These are phyloP conservation scores for Emericellopsis terricola DNA, from an alignment of 495 filamentous ascomycete species.

Conservation along the genomic window DNA sequence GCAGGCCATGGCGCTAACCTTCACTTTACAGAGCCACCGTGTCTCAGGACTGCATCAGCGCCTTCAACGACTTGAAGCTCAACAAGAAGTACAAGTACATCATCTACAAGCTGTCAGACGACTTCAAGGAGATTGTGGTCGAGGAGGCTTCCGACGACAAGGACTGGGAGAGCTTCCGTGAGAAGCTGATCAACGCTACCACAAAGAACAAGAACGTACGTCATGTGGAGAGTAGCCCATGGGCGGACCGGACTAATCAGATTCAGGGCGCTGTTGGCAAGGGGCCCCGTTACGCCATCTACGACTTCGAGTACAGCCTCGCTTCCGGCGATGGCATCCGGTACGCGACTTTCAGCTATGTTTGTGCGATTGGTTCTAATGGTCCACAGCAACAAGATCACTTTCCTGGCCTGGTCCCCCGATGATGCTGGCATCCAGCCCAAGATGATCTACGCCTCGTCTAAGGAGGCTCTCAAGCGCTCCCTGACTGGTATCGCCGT, in stretches of 20 bases:
- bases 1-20: background rate
- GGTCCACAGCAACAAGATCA: conserved; percentile 67
- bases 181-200: conserved; percentile 53
- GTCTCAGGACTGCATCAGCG: conserved; percentile 64
- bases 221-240: no score
- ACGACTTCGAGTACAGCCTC: conserved; percentile 73
- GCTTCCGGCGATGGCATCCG: conserved; percentile 63
- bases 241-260: conserved; percentile 6
- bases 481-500: conserved; percentile 59
- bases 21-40: no score
- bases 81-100: conserved; percentile 79
- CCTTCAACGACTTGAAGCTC: conserved; percentile 85
- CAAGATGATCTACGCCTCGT: conserved; percentile 95
- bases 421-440: conserved; percentile 66
- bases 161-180: conserved; percentile 61
- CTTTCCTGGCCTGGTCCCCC: conserved; percentile 88
- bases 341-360: no score
- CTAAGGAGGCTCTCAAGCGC: conserved; percentile 81
- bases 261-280: conserved; percentile 38
- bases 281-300: conserved; percentile 84
- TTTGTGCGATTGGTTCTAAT: background rate
- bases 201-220: conserved; percentile 23
- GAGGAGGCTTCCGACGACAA: conserved; percentile 43
- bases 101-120: conserved; percentile 90
- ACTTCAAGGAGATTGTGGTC: conserved; percentile 79